Percentiles rank a stretch among this genome's conserved stretches.
Conservation (phyloP, 352 stramenopile genomes). For the Phytophthora tentaculata region DNA sequence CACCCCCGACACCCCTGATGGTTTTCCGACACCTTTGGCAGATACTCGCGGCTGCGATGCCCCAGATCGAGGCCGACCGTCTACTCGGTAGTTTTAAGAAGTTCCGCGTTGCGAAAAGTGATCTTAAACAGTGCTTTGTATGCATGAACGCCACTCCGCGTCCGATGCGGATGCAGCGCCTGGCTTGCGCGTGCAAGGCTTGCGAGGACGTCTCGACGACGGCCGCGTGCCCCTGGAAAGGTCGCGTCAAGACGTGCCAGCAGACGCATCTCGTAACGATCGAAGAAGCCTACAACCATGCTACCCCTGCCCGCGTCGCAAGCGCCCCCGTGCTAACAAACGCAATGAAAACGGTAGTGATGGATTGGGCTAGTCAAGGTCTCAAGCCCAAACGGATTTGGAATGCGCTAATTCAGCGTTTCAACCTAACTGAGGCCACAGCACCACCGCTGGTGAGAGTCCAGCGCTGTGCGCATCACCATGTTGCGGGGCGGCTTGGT, state of each 20-base stretch:
- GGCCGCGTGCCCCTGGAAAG: constrained; percentile 8
- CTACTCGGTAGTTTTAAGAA: neutral
- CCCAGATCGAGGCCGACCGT: neutral
- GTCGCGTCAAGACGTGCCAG: constrained; percentile 18
- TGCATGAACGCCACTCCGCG: constrained; percentile 3
- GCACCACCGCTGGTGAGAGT: neutral
- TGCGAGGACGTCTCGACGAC: neutral
- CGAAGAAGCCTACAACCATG: constrained; percentile 17
- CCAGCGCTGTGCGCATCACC: constrained; percentile 10
- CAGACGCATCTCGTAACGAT: constrained; percentile 1
- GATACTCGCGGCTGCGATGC: neutral
- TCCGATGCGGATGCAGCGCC: constrained; percentile 1
- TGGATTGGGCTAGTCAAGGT: too few relatives aligned
- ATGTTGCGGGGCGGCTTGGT: constrained; percentile 8
- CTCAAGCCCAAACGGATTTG: too few relatives aligned
- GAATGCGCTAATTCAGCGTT: constrained; percentile 5
- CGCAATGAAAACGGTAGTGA: constrained; percentile 15
- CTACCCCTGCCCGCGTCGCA: neutral
- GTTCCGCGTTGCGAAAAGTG: constrained; percentile 11
- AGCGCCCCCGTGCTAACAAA: constrained; percentile 11
- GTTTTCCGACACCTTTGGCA: neutral
- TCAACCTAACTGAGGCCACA: constrained; percentile 2
- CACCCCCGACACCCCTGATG: neutral
- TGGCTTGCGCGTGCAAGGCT: constrained; percentile 1
- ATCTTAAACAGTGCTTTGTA: constrained; percentile 1